A percentile compares a stretch with the other conserved stretches of the same genome.
These are phyloP conservation scores for Penicillium manginii DNA, from an alignment of 495 filamentous ascomycete genomes.

Conservation along the genomic window DNA sequence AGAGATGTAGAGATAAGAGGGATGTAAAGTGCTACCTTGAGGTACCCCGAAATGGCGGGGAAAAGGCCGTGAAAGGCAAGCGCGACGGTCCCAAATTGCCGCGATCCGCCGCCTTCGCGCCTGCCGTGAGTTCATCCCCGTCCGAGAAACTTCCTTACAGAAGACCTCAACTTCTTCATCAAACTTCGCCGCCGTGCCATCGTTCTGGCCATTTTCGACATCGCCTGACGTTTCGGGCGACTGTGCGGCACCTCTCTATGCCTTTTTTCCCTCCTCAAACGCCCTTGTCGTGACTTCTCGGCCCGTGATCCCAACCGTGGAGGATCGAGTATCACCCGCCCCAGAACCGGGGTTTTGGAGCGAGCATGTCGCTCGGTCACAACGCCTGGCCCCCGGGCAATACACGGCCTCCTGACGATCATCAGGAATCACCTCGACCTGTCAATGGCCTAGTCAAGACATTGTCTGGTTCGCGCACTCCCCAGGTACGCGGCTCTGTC, in stretches of 20 bases:
- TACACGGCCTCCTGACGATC: constrained; percentile 51
- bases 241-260: constrained; percentile 33
- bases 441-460: constrained; percentile 53
- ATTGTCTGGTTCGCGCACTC: constrained; percentile 51
- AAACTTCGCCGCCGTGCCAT: constrained; percentile 39
- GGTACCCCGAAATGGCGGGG: neutral
- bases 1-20: too few species aligned
- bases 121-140: constrained; percentile 47
- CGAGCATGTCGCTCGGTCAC: constrained; percentile 58
- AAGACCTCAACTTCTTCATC: constrained; percentile 46
- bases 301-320: constrained; percentile 47
- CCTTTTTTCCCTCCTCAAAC: constrained; percentile 37
- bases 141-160: constrained; percentile 46
- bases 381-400: constrained; percentile 54
- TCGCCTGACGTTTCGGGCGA: constrained; percentile 27
- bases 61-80: neutral
- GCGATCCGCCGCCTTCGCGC: constrained; percentile 44
- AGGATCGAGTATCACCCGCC: constrained; percentile 53
- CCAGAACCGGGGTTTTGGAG: constrained; percentile 53
- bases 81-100: constrained; percentile 21
- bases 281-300: constrained; percentile 33
- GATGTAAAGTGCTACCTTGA: too few species aligned
- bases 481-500: constrained; percentile 53
- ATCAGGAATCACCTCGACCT: constrained; percentile 46
- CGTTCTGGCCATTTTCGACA: constrained; percentile 37